Evolutionary conservation across 352 stramenopile genomes (phyloP), one percentile per base, ranked within the genome.

Genomic region (Phytophthora boehmeriae): DNA sequence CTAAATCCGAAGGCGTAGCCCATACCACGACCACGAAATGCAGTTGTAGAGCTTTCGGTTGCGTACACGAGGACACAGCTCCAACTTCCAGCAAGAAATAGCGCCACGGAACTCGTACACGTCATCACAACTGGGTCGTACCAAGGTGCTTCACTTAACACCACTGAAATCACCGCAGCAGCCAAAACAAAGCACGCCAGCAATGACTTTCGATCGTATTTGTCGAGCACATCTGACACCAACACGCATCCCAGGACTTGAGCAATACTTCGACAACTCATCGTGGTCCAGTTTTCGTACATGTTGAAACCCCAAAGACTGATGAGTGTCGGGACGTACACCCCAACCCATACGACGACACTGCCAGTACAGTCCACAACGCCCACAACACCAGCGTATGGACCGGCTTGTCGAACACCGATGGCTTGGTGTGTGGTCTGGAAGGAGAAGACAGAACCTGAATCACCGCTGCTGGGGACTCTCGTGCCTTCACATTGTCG

Each of bases 301-400:
- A 71, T 38, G 28, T 75, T 75, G 47, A 71, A 71, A 10, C 61
- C 55, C 20, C 28, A 64, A 20, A 75, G 50, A 19, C 66, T 68
- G 19, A 71, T 63, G n/a, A 75, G 53, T 10, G 56, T 71, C 10
- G 66, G 66, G 2, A 75, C 35, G 17, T 59, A 75, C n/a, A 54
- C 43, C 5, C 53, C 19, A 75, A 23, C 28, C 68, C 61, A 54
- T 78, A 78, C 17, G 58, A 58, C 2, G 53, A 72, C 43, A 81
- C 23, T 0, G 58, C 47, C 17, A 78, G 22, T n/a, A 34, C 46
- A 43, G 49, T 54, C 73, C 73, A 81, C 5, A 76, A 30, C 13
- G 35, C 32, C 52, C 67, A 74, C 19, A 81, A 19, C 23, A 67
- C 52, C 3, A 72, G 16, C 9, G 53, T 73, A 22, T 60, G 35